Conservation (phyloP, 2,329 filamentous ascomycete genomes). For the Fusarium lateritium region DNA sequence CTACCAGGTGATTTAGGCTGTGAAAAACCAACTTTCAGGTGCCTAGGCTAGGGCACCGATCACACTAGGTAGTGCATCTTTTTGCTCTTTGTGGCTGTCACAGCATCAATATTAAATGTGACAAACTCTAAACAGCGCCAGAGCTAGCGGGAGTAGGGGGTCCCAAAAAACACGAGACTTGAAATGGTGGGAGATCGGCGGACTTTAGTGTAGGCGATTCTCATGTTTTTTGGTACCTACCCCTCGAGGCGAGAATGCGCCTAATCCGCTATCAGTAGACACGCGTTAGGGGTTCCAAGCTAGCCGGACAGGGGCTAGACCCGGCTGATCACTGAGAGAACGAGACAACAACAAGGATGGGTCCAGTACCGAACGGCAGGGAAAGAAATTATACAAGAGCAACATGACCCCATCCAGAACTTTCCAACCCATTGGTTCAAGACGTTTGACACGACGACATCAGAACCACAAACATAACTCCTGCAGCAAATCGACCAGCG, state of each 20-base stretch:
- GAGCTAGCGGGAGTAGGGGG: constrained; percentile 1
- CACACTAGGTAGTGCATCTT: too few relatives aligned
- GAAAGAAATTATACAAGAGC: constrained; percentile 31
- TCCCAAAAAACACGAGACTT: too few relatives aligned
- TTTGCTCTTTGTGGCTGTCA: too few relatives aligned
- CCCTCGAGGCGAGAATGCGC: background rate
- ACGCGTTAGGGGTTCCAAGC: background rate
- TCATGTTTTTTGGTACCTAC: too few relatives aligned
- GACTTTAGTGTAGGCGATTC: too few relatives aligned
- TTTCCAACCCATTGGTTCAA: constrained; percentile 19
- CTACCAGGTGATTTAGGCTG: too few relatives aligned
- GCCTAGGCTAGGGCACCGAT: too few relatives aligned
- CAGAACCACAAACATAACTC: constrained; percentile 4
- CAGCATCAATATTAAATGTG: background rate
- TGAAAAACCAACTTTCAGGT: too few relatives aligned
- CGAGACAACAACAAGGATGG: constrained; percentile 30
- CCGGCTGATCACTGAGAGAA: constrained; percentile 26
- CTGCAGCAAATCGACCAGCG: constrained; percentile 10
- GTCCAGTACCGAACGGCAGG: constrained; percentile 1
- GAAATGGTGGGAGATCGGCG: too few relatives aligned
- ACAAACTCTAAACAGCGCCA: constrained; percentile 25
- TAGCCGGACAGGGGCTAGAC: constrained; percentile 21
- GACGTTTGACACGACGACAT: constrained; percentile 8
- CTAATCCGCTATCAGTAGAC: constrained; percentile 9
- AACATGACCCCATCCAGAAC: constrained; percentile 26